These are phyloP conservation scores for Pythium sp. DNA, from an alignment of 352 stramenopile species.

Conservation along the genomic window DNA sequence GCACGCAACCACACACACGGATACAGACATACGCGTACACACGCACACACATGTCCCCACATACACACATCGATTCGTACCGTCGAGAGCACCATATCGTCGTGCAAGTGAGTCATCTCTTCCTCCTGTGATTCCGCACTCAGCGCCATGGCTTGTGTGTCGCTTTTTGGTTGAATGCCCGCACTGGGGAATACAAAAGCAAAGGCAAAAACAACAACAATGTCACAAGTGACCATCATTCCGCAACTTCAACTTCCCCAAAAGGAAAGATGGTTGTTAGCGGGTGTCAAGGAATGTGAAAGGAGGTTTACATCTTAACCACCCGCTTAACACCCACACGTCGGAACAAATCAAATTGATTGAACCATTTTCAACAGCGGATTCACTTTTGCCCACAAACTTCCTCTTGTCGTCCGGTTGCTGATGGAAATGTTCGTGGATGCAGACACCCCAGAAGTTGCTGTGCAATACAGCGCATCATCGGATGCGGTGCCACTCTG, in stretches of 20 bases:
- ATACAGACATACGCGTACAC: background rate
- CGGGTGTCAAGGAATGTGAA: background rate
- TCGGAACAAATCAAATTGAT: background rate
- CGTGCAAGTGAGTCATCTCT: background rate
- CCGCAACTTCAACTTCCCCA: conserved; percentile 11
- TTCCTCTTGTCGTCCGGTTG: background rate
- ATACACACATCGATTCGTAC: background rate
- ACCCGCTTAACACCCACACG: background rate
- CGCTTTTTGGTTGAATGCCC: background rate
- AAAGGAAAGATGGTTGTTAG: conserved; percentile 7
- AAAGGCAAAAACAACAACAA: background rate
- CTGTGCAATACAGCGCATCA: background rate
- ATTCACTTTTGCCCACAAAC: background rate
- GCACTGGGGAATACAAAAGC: background rate
- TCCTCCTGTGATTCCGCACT: conserved; percentile 8
- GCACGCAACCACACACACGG: background rate
- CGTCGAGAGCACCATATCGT: conserved; percentile 6
- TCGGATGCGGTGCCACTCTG: background rate
- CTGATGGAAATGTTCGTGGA: background rate
- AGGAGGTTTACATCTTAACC: background rate
- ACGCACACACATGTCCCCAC: background rate
- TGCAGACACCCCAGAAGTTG: background rate
- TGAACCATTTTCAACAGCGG: background rate
- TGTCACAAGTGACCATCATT: background rate
- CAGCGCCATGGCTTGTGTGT: background rate